Evolutionary conservation across 2,329 filamentous ascomycete genomes (phyloP), one percentile per base, ranked within the genome.

Genomic region (Gnomoniopsis sp.): DNA sequence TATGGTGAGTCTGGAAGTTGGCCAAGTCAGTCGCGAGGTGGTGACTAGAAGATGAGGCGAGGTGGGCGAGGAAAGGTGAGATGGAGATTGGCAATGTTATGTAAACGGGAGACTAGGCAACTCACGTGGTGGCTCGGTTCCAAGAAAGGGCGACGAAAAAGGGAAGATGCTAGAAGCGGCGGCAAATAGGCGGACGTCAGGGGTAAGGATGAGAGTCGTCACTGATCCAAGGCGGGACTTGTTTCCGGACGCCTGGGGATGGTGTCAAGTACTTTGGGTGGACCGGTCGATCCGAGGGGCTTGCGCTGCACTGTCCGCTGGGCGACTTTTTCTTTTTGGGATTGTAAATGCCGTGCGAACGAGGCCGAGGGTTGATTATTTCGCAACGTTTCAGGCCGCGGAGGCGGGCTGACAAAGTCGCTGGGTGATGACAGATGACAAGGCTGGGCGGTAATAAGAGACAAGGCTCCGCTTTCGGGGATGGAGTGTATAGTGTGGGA

Each of bases 401-500:
- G 43, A 50, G 36, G 19, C n/a, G 41, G 15, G 55, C 34, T n/a
- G 54, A 30, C 21, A 49, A 30, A n/a, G 30, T 44, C 41, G 41
- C 17, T 26, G 19, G 15, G 12, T 17, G 47, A 49, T 49, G 55
- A 41, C 50, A 49, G 55, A 57, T 48, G 61, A 62, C 60, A 50
- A 62, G 60, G 60, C 60, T 50, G 52, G 48, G 33, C 48, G 57
- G 55, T 59, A 53, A 61, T 44, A 53, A 53, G 41, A 49, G 58
- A 49, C 50, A 49, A 62, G 61, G 55, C 61, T 62, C 61, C 61
- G 61, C 61, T 62, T 62, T 62, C 61, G 61, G 61, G 49, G 55
- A 19, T 33, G 38, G 53, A 49, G 55, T 49, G 48, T 56, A 21
- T 36, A n/a, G 48, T 41, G 26, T 36, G 26, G 34, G 19, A 49